A percentile compares a stretch with the other conserved stretches of the same genome.
These are phyloP conservation scores for Claviceps digitariae DNA, from an alignment of 2,329 filamentous ascomycete genomes.

Conservation along the genomic window DNA sequence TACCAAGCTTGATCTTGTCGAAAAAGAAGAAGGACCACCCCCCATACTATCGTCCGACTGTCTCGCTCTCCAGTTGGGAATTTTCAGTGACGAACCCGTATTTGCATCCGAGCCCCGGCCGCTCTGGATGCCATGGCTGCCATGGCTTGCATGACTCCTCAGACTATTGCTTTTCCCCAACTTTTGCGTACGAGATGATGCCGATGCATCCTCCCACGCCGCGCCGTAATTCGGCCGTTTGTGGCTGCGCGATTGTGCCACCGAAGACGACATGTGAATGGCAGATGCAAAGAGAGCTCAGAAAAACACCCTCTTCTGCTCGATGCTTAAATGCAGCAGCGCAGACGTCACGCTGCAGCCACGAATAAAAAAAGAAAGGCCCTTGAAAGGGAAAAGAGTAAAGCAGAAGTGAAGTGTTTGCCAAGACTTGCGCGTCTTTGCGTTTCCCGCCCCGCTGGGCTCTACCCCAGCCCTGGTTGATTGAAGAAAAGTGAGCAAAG, in stretches of 20 bases:
- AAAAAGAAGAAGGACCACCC: background rate
- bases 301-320: background rate
- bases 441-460: too few relatives aligned
- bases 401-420: too few relatives aligned
- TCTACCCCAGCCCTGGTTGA: too few relatives aligned
- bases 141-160: background rate
- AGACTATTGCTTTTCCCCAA: background rate
- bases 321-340: background rate
- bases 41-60: background rate
- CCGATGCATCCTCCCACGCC: background rate
- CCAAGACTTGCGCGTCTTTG: background rate
- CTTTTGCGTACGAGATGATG: background rate
- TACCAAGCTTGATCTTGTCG: background rate
- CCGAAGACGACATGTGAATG: background rate
- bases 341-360: too few relatives aligned
- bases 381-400: background rate
- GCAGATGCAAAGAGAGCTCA: background rate
- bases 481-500: background rate
- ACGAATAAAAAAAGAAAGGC: background rate
- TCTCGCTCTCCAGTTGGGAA: constrained; percentile 5
- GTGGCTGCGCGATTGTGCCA: background rate
- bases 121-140: too few relatives aligned
- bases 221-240: background rate
- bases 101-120: background rate
- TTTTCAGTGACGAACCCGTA: background rate